These are phyloP conservation scores for Trichoderma hamatum DNA, from an alignment of 2,329 filamentous ascomycete genomes.

Conservation along the genomic window DNA sequence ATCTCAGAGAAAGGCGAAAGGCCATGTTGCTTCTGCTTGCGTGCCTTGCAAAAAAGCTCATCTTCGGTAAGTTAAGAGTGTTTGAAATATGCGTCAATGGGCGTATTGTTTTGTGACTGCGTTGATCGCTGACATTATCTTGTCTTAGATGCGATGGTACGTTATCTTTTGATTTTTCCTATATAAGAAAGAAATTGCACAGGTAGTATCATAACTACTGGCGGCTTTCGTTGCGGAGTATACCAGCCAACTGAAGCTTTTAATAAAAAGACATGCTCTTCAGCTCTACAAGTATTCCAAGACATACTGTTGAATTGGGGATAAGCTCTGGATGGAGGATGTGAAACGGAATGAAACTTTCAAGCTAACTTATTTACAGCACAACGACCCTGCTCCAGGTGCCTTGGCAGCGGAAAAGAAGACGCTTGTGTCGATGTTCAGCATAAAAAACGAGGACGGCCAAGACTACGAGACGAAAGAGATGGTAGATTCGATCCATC, in stretches of 20 bases:
- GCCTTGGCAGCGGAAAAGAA: slow-evolving; percentile 76
- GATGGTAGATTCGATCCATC: slow-evolving; percentile 60
- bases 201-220: background rate
- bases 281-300: background rate
- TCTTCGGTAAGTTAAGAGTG: slow-evolving; percentile 57
- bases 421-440: slow-evolving; percentile 81
- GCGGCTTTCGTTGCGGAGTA: background rate
- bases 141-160: slow-evolving; percentile 64
- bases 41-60: slow-evolving; percentile 85
- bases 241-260: too few relatives aligned
- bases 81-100: background rate
- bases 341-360: background rate
- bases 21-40: slow-evolving; percentile 82
- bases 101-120: background rate
- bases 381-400: slow-evolving; percentile 77
- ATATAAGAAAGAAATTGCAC: background rate
- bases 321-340: background rate
- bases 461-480: slow-evolving; percentile 73
- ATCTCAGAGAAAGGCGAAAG: slow-evolving; percentile 70
- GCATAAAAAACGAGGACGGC: slow-evolving; percentile 82
- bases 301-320: background rate
- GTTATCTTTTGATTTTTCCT: slow-evolving; percentile 40
- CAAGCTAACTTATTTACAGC: slow-evolving; percentile 52
- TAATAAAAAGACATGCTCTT: background rate
- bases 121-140: background rate